Evolutionary conservation across 176 grass and related monocot genomes (phyloP), one percentile per base, ranked within the genome.

Genomic region (Bonia amplexicaulis): DNA sequence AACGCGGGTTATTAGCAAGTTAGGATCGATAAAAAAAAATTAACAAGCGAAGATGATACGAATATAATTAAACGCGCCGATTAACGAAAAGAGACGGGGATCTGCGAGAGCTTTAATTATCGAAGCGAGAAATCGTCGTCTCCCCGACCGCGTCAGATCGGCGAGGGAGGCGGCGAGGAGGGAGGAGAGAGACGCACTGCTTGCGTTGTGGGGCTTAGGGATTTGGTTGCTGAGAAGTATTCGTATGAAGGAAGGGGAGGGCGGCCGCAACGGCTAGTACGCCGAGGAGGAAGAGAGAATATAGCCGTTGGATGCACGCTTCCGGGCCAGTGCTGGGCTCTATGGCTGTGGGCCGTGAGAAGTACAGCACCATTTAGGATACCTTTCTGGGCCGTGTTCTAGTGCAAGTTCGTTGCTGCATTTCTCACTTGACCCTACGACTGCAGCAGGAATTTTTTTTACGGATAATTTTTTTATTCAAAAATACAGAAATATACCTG

Each of bases 201-300:
- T 72, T 66, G 83, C 84, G n/a, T 35, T 65, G 78, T 86, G 84
- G 48, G 82, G 39, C 72, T 72, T 25, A 82, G 73, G 84, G 73
- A 66, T 78, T 19, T 51, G 22, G 61, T 9, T 0, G 39, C 48
- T 12, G 79, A 40, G 17, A 59, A 41, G 72, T 82, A 83, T 83
- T 86, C 83, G 84, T 83, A 86, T 69, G 9, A 25, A 57, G 54
- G 67, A 11, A 23, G 35, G 45, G 81, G 75, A 67, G 44, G 55
- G 55, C 54, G 35, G 42, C 12, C 55, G 35, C 66, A 88, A 89
- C 81, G 88, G 83, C 88, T 90, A 90, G 83, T 77, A 12, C 25
- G 13, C 41, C 39, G 41, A 29, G 69, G 31, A 16, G 33, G 16
- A 55, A 47, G 66, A 19, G 33, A 26, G 31, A 79, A 65, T 31